Base-by-base conservation (phyloP, 805 yeast genomes). In the Candida mattraensis region DNA sequence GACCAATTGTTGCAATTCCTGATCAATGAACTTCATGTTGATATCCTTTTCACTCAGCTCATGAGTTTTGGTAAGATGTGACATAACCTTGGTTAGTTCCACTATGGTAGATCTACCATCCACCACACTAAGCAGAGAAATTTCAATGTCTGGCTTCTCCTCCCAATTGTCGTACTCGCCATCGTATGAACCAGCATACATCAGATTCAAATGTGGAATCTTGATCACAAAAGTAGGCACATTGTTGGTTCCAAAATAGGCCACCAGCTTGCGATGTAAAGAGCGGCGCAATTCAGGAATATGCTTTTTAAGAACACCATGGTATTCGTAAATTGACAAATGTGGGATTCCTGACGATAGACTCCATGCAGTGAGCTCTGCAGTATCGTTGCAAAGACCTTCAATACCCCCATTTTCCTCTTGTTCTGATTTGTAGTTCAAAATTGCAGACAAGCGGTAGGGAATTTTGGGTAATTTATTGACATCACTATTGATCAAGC, bases 91-190 rank as follows among this genome's bases (percentile, higher is more conserved):
- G 7, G 98, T 83, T 36, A 93, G 71, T 48, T 86, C 95, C 18
- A 88, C 93, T 49, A 93, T 80, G 13, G 96, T 82, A 36, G 88
- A 83, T 44, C 94, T 79, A 5, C 99, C 99, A 59, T 93, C 98
- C 25, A 78, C 75, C 25, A 72, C 70, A 6, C 91, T 79, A 20
- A 89, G 63, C 38, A 93, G 62, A 18, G 78, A 70, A 42, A 91
- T 72, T 35, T 74, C 78, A 38, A 91, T 70, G 38, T 78, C 80
- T 17, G 27, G 30, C 17, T 42, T 36, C 7, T 47, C 53, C 6
- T 30, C 35, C 11, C 51, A 50, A 30, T 45, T 36, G 19, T 47
- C 49, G 14, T 56, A 59, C 18, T 57, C 61, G 9, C 64, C 41
- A 30, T 59, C 61, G 35, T 58, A 54, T 17, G 53, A 51, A n/a